phyloP scores from a whole-genome alignment of 768 basidiomycete genomes.

The Suillus sp. region DNA sequence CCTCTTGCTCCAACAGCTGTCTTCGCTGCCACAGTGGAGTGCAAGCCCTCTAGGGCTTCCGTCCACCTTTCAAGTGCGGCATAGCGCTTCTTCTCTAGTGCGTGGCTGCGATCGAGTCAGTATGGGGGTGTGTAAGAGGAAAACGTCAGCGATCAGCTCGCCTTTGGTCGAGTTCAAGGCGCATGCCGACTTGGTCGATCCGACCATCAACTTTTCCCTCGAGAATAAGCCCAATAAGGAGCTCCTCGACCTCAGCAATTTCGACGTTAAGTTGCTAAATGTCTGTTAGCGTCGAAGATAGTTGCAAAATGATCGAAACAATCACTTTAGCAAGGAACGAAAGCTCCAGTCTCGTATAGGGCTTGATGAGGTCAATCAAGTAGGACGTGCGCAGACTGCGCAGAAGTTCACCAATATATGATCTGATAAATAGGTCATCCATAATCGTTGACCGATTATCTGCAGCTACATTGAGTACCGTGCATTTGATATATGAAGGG shows the following conservation, averaged over 20 bases:
- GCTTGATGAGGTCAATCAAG: slow-evolving; percentile 96
- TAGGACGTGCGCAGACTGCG: slow-evolving; percentile 94
- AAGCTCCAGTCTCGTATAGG: slow-evolving; percentile 93
- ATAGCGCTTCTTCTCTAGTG: slow-evolving; percentile 85
- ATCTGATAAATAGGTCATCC: slow-evolving; percentile 91
- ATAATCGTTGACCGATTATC: slow-evolving; percentile 96
- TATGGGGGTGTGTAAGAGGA: slow-evolving; percentile 12
- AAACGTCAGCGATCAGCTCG: slow-evolving; percentile 38
- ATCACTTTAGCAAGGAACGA: slow-evolving; percentile 88
- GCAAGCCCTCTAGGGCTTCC: slow-evolving; percentile 74
- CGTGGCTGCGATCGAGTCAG: slow-evolving; percentile 59
- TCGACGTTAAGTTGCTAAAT: slow-evolving; percentile 93
- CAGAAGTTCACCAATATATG: slow-evolving; percentile 96
- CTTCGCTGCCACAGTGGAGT: slow-evolving; percentile 75
- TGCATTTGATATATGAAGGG: slow-evolving; percentile 3
- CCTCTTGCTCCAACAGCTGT: slow-evolving; percentile 44
- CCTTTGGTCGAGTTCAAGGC: slow-evolving; percentile 89
- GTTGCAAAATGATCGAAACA: slow-evolving; percentile 4
- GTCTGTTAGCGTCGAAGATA: slow-evolving; percentile 6
- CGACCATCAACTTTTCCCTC: slow-evolving; percentile 97
- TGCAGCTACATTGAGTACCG: slow-evolving; percentile 31
- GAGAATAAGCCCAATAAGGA: slow-evolving; percentile 89
- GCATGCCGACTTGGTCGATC: slow-evolving; percentile 95
- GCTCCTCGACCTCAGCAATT: slow-evolving; percentile 87
- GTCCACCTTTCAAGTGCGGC: slow-evolving; percentile 82